phyloP scores from a whole-genome alignment of 192 early-diverging fungal genomes.

The Paraglomus brasilianum region DNA sequence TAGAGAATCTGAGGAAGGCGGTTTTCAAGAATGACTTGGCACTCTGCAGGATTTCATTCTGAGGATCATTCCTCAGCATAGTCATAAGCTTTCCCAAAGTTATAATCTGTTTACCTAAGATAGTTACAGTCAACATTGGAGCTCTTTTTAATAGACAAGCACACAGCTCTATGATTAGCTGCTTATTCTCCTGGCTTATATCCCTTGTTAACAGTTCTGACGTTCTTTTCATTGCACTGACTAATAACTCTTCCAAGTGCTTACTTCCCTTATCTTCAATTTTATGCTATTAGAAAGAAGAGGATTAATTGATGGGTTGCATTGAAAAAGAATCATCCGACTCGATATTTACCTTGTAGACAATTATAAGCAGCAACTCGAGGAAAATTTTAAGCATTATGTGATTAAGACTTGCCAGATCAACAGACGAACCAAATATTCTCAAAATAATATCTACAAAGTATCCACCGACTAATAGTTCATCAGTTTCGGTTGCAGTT shows the following conservation, averaged over 20 bases:
- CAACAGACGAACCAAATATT: slow-evolving; percentile 50
- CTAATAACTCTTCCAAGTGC: slow-evolving; percentile 36
- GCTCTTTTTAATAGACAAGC: slow-evolving; percentile 50
- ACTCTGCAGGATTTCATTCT: slow-evolving; percentile 47
- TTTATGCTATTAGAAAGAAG: slow-evolving; percentile 36
- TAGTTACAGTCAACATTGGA: slow-evolving; percentile 53
- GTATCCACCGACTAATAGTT: slow-evolving; percentile 42
- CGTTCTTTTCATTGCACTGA: slow-evolving; percentile 41
- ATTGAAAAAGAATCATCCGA: neutral
- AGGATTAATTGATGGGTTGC: neutral
- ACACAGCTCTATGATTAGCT: slow-evolving; percentile 52
- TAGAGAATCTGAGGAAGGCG: slow-evolving; percentile 55
- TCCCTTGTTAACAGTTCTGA: slow-evolving; percentile 42
- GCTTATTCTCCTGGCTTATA: slow-evolving; percentile 56
- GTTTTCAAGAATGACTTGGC: slow-evolving; percentile 52
- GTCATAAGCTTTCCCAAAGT: slow-evolving; percentile 56
- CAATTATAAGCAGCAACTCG: slow-evolving; percentile 53
- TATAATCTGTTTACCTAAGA: slow-evolving; percentile 58
- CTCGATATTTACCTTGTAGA: slow-evolving; percentile 50
- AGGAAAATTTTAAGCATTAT: slow-evolving; percentile 53
- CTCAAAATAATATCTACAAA: slow-evolving; percentile 56
- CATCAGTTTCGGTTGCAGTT: slow-evolving; percentile 24
- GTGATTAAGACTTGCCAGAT: slow-evolving; percentile 46
- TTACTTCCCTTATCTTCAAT: slow-evolving; percentile 37
- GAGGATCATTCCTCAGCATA: slow-evolving; percentile 40